These are phyloP conservation scores for Wickerhamiella pararugosa DNA, from an alignment of 1,139 yeast genomes.

Conservation along the genomic window DNA sequence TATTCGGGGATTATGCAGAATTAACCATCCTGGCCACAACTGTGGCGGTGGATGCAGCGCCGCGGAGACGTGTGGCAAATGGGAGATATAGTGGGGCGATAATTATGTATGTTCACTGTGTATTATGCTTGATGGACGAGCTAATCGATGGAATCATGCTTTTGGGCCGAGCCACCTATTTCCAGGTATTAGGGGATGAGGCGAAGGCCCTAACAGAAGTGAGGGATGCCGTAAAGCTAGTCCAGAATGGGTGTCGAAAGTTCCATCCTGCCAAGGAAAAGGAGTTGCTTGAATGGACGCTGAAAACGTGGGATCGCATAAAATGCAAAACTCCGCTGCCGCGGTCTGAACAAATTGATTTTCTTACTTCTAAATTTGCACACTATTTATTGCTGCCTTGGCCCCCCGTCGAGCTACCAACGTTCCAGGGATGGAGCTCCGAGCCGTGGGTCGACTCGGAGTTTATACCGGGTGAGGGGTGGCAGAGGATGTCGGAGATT, in stretches of 20 bases:
- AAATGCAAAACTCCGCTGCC: neutral
- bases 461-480: constrained; percentile 1
- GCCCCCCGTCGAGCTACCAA: constrained; percentile 1
- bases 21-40: neutral
- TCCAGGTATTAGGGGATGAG: no score
- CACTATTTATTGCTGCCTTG: constrained; percentile 1
- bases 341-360: neutral
- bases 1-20: no score
- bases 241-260: no score
- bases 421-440: constrained; percentile 1
- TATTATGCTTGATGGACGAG: no score
- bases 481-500: constrained; percentile 1
- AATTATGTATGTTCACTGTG: no score
- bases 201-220: no score
- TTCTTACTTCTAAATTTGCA: constrained; percentile 1
- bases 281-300: constrained; percentile 1
- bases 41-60: neutral
- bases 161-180: no score
- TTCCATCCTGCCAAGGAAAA: neutral
- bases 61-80: neutral
- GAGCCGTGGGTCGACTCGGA: constrained; percentile 1
- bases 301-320: constrained; percentile 3
- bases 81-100: neutral
- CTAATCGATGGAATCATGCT: no score
- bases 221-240: no score